Conservation (phyloP, 495 filamentous ascomycete species). For the Cercophora newfieldiana region DNA sequence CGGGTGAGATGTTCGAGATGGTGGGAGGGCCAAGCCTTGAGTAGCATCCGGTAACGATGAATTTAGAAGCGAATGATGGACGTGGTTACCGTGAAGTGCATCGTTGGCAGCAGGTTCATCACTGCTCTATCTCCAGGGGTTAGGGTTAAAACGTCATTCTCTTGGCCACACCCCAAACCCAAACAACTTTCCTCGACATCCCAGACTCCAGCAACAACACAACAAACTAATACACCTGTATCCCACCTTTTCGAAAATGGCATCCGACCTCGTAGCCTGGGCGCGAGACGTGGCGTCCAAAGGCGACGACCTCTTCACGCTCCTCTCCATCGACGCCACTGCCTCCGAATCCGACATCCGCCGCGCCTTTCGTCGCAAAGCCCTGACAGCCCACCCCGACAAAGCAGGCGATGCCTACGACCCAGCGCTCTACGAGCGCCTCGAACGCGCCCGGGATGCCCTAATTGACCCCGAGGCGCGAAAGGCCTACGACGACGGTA, state of each 20-base stretch:
- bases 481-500: slow-evolving; percentile 43
- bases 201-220: neutral
- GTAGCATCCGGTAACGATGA: no score
- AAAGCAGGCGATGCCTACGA: slow-evolving; percentile 49
- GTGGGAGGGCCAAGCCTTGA: no score
- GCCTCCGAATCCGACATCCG: slow-evolving; percentile 46
- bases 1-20: no score
- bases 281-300: slow-evolving; percentile 44
- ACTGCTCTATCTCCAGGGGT: no score
- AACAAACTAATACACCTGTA: neutral
- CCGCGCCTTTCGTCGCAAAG: slow-evolving; percentile 46
- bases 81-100: no score
- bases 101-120: no score
- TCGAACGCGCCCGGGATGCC: slow-evolving; percentile 49
- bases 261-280: slow-evolving; percentile 39
- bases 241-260: slow-evolving; percentile 17
- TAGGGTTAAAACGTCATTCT: no score
- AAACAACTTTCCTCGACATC: neutral
- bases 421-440: slow-evolving; percentile 45
- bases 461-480: slow-evolving; percentile 40
- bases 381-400: slow-evolving; percentile 53
- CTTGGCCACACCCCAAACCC: no score
- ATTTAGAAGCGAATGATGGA: no score
- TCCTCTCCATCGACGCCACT: slow-evolving; percentile 43
- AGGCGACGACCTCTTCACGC: slow-evolving; percentile 47